Percentiles rank a stretch among this genome's conserved stretches.
Conservation (phyloP, 306 rosid genomes). For the Phaseolus lunatus region DNA sequence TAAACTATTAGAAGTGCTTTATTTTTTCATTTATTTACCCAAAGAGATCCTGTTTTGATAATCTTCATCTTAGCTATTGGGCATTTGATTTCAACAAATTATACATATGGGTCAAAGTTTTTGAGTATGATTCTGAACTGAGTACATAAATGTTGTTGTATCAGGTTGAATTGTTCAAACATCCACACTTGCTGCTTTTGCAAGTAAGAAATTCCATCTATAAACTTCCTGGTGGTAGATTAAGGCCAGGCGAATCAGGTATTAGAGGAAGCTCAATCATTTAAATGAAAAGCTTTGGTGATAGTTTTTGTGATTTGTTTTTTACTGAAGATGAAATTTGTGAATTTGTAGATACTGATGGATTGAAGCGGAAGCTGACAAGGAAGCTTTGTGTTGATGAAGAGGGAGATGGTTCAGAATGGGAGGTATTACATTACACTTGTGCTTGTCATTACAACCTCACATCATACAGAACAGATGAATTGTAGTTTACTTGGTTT, state of each 20-base stretch:
- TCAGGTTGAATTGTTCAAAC: constrained; percentile 94
- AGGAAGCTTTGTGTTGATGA: constrained; percentile 70
- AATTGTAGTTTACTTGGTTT: constrained; percentile 19
- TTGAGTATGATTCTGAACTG: constrained; percentile 27
- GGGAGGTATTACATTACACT: constrained; percentile 74
- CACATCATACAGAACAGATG: not conserved
- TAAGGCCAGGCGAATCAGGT: constrained; percentile 93
- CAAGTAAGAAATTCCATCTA: constrained; percentile 78
- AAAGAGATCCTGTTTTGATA: not conserved
- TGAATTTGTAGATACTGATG: constrained; percentile 69
- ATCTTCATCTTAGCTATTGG: not conserved
- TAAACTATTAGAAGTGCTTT: too few relatives aligned
- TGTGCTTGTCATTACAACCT: constrained; percentile 6
- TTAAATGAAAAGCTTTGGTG: not conserved
- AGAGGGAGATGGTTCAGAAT: constrained; percentile 62
- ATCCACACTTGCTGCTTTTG: constrained; percentile 82
- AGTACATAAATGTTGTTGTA: constrained; percentile 28
- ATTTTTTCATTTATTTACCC: too few relatives aligned
- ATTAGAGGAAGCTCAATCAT: constrained; percentile 28
- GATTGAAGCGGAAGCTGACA: constrained; percentile 77
- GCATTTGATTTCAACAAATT: not conserved
- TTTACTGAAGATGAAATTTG: constrained; percentile 16
- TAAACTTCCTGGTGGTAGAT: constrained; percentile 93
- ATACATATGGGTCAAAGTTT: not conserved
- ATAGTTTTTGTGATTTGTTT: not conserved